Conservation (phyloP, 495 filamentous ascomycete species). For the Coniosporium apollinis region DNA sequence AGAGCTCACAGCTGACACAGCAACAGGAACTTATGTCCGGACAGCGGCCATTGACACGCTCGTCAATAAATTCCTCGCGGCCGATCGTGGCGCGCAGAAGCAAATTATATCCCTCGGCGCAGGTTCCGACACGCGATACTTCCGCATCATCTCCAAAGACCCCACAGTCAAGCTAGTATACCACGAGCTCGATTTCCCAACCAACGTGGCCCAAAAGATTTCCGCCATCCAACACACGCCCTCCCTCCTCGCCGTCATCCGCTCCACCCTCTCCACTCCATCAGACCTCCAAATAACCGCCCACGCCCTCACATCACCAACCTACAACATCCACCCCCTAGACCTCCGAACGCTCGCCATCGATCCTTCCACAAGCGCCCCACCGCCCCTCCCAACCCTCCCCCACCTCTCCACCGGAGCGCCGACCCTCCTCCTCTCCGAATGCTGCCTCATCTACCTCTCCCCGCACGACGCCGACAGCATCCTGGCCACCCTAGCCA, state of each 20-base stretch:
- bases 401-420: conserved; percentile 29
- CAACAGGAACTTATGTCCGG: conserved; percentile 84
- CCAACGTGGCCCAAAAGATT: conserved; percentile 52
- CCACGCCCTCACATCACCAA: conserved; percentile 26
- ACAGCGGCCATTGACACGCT: conserved; percentile 75
- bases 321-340: conserved; percentile 62
- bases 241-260: conserved; percentile 12
- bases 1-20: too few relatives aligned
- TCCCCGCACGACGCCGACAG: conserved; percentile 38
- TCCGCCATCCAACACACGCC: conserved; percentile 28
- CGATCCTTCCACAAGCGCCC: conserved; percentile 7
- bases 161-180: conserved; percentile 39
- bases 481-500: conserved; percentile 52
- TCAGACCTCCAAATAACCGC: conserved; percentile 20
- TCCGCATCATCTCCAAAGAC: conserved; percentile 39
- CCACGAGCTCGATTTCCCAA: conserved; percentile 83
- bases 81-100: conserved; percentile 25
- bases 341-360: conserved; percentile 52
- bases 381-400: conserved; percentile 20
- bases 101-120: conserved; percentile 92
- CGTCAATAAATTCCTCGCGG: conserved; percentile 48
- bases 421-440: conserved; percentile 75
- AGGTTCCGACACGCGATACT: conserved; percentile 78
- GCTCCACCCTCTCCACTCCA: not conserved
- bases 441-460: conserved; percentile 89